phyloP scores from a whole-genome alignment of 2,329 filamentous ascomycete genomes.

The Lachnellula arida region DNA sequence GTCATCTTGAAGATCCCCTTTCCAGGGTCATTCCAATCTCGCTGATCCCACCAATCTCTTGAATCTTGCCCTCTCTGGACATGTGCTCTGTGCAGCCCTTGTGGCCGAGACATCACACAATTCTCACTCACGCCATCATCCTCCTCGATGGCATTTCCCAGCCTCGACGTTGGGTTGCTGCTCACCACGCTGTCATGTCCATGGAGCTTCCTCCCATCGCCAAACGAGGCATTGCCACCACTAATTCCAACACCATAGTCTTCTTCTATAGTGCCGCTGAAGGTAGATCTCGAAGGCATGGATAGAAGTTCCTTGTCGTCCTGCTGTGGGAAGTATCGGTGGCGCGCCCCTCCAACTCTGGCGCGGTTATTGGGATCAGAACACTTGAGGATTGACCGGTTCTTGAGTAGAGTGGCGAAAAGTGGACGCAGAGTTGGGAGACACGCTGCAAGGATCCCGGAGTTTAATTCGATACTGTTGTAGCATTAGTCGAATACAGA shows the following conservation, averaged over 20 bases:
- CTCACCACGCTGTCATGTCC: constrained; percentile 4
- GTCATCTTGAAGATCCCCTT: constrained; percentile 18
- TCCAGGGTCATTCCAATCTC: constrained; percentile 1
- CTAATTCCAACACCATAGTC: neutral
- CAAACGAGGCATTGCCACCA: neutral
- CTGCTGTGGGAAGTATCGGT: neutral
- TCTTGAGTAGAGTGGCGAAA: constrained; percentile 34
- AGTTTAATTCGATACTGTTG: constrained; percentile 37
- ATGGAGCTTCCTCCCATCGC: neutral
- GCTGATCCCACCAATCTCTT: neutral
- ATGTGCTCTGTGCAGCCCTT: neutral
- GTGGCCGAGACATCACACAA: neutral
- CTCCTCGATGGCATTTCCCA: constrained; percentile 1
- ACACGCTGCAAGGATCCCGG: constrained; percentile 41
- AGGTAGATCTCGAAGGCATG: neutral
- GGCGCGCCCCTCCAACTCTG: neutral
- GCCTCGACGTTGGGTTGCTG: neutral
- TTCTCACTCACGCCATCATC: neutral
- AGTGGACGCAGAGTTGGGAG: constrained; percentile 40
- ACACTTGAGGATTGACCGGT: constrained; percentile 4
- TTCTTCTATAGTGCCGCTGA: neutral
- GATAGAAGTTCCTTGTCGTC: neutral
- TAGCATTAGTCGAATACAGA: constrained; percentile 36
- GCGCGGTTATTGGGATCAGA: neutral
- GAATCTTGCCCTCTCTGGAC: constrained; percentile 9